Base-by-base conservation (phyloP, 352 stramenopile species). In the Phytophthora niederhauseri region DNA sequence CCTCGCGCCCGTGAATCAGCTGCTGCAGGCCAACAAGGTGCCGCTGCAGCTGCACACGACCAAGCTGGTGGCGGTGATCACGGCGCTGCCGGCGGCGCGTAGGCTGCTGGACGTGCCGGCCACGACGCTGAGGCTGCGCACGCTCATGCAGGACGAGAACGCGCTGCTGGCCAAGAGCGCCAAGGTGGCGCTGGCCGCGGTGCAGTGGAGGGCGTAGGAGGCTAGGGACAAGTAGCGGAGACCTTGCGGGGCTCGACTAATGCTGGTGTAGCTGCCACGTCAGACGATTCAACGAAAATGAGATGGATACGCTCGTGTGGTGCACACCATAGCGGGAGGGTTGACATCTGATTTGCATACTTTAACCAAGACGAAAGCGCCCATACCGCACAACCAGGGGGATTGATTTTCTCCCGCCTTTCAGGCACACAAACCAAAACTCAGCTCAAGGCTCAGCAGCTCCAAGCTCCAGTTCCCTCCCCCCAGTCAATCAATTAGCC, bases 41-140 rank as follows among this genome's bases (percentile, higher is more conserved):
- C 71, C 81, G 34, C 64, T 93, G 49, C 83, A 92, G 65, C 70
- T 94, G 54, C 90, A 91, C 66, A 71, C 77, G 15, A 66, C 84
- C 45, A 93, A 94, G 64, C 61, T 94, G 28, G 69, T 93, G 49
- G 71, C 83, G 4, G 75, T 85, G 38, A 70, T 92, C 55, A 79
- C 84, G 31, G 79, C 86, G 57, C 82, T 85, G 36, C 86, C 86
- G 22, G 70, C 75, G 6, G 86, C 84, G 30, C 70, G 86, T 4
- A 59, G 68, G 9, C 53, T 77, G 55, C 76, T 93, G 43, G 81
- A 87, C 56, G 70, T 85, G 15, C 66, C 76, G 17, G 73, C 70
- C 28, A 91, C 82, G 19, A 84, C 83, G 62, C 80, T 84, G 57
- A 66, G 84, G 12, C 55, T 93, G 59, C 73, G 73, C 28, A 58